These are phyloP conservation scores for Plectosphaerella cucumerina DNA, from an alignment of 2,329 filamentous ascomycete species.

Conservation along the genomic window DNA sequence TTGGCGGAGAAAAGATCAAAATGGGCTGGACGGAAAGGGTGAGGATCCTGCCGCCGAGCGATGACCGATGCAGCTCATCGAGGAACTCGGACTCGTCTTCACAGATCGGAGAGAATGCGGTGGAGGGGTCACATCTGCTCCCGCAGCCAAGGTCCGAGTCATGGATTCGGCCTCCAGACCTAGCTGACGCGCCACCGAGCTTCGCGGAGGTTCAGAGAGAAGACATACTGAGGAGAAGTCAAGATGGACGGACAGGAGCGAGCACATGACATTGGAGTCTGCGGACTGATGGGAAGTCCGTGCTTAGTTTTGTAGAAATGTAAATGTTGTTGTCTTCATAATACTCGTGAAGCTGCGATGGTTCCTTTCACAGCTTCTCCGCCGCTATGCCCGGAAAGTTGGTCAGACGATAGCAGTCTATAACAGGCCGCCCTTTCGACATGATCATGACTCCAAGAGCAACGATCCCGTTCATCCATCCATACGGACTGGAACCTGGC, in stretches of 20 bases:
- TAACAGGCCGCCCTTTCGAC: conserved; percentile 14
- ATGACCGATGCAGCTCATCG: not conserved
- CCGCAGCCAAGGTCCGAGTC: not conserved
- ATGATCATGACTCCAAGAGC: conserved; percentile 16
- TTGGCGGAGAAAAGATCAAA: not conserved
- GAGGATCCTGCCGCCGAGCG: not conserved
- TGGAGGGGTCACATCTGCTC: not conserved
- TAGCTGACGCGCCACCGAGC: not conserved
- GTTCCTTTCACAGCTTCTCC: conserved; percentile 4
- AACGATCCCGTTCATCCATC: conserved; percentile 16
- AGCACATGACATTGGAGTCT: too few relatives aligned
- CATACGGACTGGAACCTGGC: conserved; percentile 11
- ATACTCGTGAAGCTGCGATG: not conserved
- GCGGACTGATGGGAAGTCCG: too few relatives aligned
- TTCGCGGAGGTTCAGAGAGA: not conserved
- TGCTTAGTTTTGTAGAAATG: too few relatives aligned
- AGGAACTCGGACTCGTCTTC: not conserved
- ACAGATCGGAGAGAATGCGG: not conserved
- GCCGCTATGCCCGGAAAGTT: conserved; percentile 13
- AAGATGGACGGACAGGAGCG: too few relatives aligned
- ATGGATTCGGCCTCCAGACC: not conserved
- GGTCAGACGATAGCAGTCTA: conserved; percentile 17
- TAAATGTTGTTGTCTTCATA: not conserved
- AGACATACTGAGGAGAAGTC: not conserved
- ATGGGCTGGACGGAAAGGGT: not conserved